Evolutionary conservation across 768 basidiomycete species (phyloP).

Genomic region (Auricularia heimuer): DNA sequence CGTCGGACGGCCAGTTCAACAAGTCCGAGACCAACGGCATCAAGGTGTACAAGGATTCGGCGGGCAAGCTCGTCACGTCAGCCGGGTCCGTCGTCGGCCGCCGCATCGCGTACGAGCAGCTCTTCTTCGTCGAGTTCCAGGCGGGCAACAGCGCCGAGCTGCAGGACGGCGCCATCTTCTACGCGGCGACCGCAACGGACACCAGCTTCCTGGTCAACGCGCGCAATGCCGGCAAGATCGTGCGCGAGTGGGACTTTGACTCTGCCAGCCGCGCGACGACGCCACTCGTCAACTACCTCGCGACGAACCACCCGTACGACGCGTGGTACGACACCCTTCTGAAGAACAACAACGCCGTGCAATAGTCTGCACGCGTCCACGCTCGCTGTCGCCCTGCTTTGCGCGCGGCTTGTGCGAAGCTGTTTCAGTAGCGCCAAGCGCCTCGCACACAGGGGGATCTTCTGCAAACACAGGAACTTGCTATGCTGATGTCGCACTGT

Average conservation of each 20-base stretch:
- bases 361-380: not conserved
- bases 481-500: too few species aligned
- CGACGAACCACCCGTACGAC: conserved; percentile 1
- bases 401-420: too few species aligned
- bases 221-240: not conserved
- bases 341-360: not conserved
- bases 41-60: not conserved
- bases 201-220: not conserved
- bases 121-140: not conserved
- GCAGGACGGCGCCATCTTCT: not conserved
- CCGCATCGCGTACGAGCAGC: conserved; percentile 1
- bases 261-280: not conserved
- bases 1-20: not conserved
- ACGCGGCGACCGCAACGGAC: not conserved
- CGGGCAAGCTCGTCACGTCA: not conserved
- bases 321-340: not conserved
- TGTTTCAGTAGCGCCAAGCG: too few species aligned
- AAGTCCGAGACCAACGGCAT: not conserved
- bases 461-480: too few species aligned
- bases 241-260: not conserved
- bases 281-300: not conserved
- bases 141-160: not conserved
- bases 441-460: too few species aligned
- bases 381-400: too few species aligned
- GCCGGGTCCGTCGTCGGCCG: not conserved